phyloP scores from a whole-genome alignment of 202 grass and related monocot genomes.

The Brachypodium distachyon region DNA sequence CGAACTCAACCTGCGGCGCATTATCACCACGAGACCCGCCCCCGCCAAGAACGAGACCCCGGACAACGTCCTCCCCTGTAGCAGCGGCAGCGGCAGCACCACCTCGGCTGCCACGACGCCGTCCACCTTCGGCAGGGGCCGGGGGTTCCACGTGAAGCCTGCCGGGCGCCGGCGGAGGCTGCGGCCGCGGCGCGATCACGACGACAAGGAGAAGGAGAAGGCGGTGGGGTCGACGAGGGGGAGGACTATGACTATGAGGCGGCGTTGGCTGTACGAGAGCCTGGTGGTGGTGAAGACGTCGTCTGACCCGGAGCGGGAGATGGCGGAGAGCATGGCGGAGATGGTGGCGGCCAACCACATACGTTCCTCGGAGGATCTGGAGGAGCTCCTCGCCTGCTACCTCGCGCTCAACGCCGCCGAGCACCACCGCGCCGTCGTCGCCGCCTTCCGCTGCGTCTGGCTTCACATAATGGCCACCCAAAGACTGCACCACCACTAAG shows the following conservation, averaged over 20 bases:
- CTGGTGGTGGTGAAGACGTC: slow-evolving; percentile 72
- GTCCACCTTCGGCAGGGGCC: slow-evolving; percentile 25
- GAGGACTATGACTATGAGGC: background rate
- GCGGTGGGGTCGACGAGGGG: background rate
- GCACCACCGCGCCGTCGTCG: slow-evolving; percentile 71
- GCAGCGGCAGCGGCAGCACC: background rate
- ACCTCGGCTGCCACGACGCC: slow-evolving; percentile 40
- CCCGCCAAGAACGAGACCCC: background rate
- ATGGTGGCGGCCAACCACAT: slow-evolving; percentile 78
- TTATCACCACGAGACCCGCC: slow-evolving; percentile 44
- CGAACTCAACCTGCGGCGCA: slow-evolving; percentile 69
- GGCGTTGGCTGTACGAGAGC: slow-evolving; percentile 56
- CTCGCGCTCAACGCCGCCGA: slow-evolving; percentile 77
- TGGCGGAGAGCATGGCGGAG: slow-evolving; percentile 82
- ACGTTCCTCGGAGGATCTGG: slow-evolving; percentile 43
- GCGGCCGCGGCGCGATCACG: background rate
- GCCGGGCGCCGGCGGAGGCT: background rate
- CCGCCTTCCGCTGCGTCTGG: slow-evolving; percentile 77
- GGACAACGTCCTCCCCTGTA: background rate
- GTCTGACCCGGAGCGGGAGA: slow-evolving; percentile 59
- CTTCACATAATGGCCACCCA: slow-evolving; percentile 32
- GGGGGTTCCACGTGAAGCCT: slow-evolving; percentile 25
- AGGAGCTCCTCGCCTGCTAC: slow-evolving; percentile 93
- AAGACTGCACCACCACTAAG: background rate
- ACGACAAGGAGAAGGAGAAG: slow-evolving; percentile 6